phyloP scores from a whole-genome alignment of 2,329 filamentous ascomycete genomes.

The Colletotrichum echinochloae region DNA sequence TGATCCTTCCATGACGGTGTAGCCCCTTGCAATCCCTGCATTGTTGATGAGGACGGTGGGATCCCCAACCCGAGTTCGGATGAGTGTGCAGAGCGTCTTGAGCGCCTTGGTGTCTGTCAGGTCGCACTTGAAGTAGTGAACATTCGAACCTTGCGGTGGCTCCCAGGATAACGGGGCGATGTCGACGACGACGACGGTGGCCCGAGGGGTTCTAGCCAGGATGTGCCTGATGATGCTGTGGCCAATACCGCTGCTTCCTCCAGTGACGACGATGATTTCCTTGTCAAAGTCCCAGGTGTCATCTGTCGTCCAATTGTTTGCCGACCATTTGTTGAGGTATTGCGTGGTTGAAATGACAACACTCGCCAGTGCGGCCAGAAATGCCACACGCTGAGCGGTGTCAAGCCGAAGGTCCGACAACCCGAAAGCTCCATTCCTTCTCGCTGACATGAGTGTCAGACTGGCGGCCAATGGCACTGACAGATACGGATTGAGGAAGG shows the following conservation, averaged over 20 bases:
- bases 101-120: slow-evolving; percentile 51
- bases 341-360: slow-evolving; percentile 42
- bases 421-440: not conserved
- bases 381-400: slow-evolving; percentile 16
- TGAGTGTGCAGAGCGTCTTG: slow-evolving; percentile 44
- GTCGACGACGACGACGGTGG: slow-evolving; percentile 51
- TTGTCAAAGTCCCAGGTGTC: slow-evolving; percentile 51
- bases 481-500: slow-evolving; percentile 42
- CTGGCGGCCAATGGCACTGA: slow-evolving; percentile 40
- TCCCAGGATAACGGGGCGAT: slow-evolving; percentile 48
- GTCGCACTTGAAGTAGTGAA: slow-evolving; percentile 54
- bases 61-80: slow-evolving; percentile 51
- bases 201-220: slow-evolving; percentile 44
- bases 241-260: slow-evolving; percentile 58
- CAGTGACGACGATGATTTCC: slow-evolving; percentile 59
- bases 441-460: slow-evolving; percentile 29
- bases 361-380: slow-evolving; percentile 35
- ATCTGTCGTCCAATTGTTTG: slow-evolving; percentile 46
- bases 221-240: slow-evolving; percentile 50
- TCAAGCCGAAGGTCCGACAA: slow-evolving; percentile 16
- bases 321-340: slow-evolving; percentile 43
- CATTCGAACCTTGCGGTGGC: slow-evolving; percentile 40
- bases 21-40: slow-evolving; percentile 48
- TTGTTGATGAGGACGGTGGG: slow-evolving; percentile 54
- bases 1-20: slow-evolving; percentile 46